Evolutionary conservation across 192 early-diverging fungal genomes (phyloP), one percentile per base, ranked within the genome.

Genomic region (Backusella tarrabulga): DNA sequence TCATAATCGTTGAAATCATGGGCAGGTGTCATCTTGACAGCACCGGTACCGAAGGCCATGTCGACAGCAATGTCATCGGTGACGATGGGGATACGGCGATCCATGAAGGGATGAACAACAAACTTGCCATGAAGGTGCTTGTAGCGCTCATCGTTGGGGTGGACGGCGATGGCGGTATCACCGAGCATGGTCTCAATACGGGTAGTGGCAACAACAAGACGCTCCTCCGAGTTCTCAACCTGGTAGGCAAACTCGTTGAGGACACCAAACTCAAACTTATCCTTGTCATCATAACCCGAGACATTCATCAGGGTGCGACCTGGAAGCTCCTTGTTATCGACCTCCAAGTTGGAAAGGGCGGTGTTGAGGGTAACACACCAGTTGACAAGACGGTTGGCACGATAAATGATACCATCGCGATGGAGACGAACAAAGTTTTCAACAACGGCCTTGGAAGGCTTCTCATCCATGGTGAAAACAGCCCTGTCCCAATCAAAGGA

Each of bases 101-200:
- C 91, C 67, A 95, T 83, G 90, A 99, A 98, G 50, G 98, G 98
- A 84, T 99, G 98, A 40, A 92, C 84, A 15, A 91, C 97, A 80
- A 84, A 95, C 84, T 98, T 98, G 40, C 98, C 98, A 67, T 95
- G 93, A 26, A 98, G 91, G 79, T 97, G 94, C 80, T 87, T 95
- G 88, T 98, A 99, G 67, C 98, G 93, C 73, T 87, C 83, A 82
- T 99, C 98, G 26, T 91, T 79, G 32, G 98, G 97, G 78, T 99
- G 94, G 40, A 99, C 92, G 63, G 95, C 97, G 84, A 99, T 90
- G 17, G 95, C 98, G 7, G 97, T 94, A 87, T 99, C 98, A 74
- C 97, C 98, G 29, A 99, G 88, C 98, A 99, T 99, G 68, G 98
- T 99, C 86, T 99, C 98, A 72, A 98, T 88, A 94, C 98, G 97